A percentile compares a stretch with the other conserved stretches of the same genome.
Conservation (phyloP, 2,329 filamentous ascomycete genomes). For the Xylaria sp. region DNA sequence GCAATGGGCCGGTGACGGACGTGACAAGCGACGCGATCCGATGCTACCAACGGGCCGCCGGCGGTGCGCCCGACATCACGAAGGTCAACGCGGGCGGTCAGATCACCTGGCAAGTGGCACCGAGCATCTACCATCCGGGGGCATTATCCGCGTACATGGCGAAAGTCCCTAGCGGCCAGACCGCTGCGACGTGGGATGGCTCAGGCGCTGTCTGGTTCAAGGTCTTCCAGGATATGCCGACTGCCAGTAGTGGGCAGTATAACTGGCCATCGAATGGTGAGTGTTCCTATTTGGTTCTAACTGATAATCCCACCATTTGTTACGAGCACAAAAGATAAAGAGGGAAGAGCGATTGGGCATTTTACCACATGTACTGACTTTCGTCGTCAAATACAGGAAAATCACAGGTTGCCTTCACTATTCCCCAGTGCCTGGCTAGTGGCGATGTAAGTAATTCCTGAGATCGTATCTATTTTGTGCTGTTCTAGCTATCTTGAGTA, state of each 20-base stretch:
- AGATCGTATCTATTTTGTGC: background rate
- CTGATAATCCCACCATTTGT: background rate
- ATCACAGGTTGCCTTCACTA: slow-evolving; percentile 46
- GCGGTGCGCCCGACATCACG: slow-evolving; percentile 51
- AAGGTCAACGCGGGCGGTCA: slow-evolving; percentile 53
- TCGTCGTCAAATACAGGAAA: slow-evolving; percentile 38
- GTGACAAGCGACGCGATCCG: slow-evolving; percentile 54
- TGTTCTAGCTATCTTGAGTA: no score
- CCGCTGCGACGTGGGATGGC: slow-evolving; percentile 53
- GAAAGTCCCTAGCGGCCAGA: slow-evolving; percentile 52
- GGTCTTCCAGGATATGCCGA: slow-evolving; percentile 54
- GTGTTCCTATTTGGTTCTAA: background rate
- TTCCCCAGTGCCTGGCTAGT: slow-evolving; percentile 49
- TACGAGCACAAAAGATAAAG: background rate
- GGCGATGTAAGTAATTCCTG: slow-evolving; percentile 41
- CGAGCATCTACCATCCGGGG: slow-evolving; percentile 54
- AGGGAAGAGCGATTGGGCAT: background rate
- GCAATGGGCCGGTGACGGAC: slow-evolving; percentile 55
- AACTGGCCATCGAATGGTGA: slow-evolving; percentile 53
- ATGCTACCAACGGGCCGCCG: slow-evolving; percentile 52
- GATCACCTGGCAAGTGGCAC: slow-evolving; percentile 54
- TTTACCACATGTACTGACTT: slow-evolving; percentile 8
- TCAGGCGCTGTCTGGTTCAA: slow-evolving; percentile 56
- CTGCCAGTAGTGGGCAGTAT: slow-evolving; percentile 48
- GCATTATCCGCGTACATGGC: slow-evolving; percentile 56